These are phyloP conservation scores for Sanghuangporus baumii DNA, from an alignment of 1,284 basidiomycete species.

Conservation along the genomic window DNA sequence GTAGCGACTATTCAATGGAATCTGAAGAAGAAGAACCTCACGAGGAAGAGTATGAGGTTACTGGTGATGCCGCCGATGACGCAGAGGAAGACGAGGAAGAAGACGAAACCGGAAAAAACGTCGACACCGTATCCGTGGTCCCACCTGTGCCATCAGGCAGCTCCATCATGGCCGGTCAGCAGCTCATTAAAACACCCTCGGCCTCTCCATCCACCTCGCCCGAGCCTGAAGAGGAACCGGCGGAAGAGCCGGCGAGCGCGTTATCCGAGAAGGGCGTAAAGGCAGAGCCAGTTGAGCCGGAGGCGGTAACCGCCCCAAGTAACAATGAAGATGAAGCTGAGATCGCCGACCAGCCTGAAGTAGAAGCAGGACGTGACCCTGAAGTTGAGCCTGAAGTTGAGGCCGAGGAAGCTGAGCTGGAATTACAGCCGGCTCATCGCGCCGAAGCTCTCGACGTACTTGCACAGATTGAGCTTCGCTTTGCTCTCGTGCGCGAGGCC, in stretches of 20 bases:
- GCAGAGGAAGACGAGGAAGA: conserved; percentile 22
- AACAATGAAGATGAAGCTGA: conserved; percentile 27
- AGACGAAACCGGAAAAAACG: conserved; percentile 28
- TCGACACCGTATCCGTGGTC: conserved; percentile 36
- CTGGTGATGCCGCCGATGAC: conserved; percentile 20
- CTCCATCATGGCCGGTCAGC: conserved; percentile 47
- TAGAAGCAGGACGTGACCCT: conserved; percentile 32
- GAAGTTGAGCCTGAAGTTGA: conserved; percentile 35
- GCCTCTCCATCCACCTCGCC: conserved; percentile 40
- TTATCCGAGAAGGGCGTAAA: conserved; percentile 24
- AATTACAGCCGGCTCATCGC: conserved; percentile 68
- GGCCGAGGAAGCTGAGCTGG: conserved; percentile 45
- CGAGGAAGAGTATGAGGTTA: conserved; percentile 7
- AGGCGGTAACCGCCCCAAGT: conserved; percentile 22
- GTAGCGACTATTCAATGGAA: conserved; percentile 24
- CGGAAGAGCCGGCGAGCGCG: conserved; percentile 4
- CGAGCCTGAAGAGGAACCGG: conserved; percentile 21
- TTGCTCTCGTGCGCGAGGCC: conserved; percentile 65
- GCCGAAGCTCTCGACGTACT: conserved; percentile 75
- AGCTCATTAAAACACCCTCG: conserved; percentile 36
- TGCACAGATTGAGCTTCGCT: conserved; percentile 73
- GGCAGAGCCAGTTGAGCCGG: conserved; percentile 25
- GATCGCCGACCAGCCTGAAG: conserved; percentile 24
- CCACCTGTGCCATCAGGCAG: conserved; percentile 38
- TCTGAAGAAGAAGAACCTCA: conserved; percentile 25